Evolutionary conservation across 78 protist genomes (phyloP), one percentile per base, ranked within the genome.

Genomic region (slime mould (Dictyostelium discoideum)): DNA sequence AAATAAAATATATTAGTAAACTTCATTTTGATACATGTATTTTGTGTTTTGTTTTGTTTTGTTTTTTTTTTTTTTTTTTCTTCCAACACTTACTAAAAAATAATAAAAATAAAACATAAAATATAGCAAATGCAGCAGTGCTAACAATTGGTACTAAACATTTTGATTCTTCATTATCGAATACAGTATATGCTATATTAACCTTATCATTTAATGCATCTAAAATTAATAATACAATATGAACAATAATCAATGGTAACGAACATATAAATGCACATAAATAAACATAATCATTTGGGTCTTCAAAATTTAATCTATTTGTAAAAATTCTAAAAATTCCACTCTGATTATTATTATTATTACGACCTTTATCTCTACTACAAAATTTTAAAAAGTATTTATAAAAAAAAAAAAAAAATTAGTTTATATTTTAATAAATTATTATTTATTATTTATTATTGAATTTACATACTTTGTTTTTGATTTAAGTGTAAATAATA

Each of bases 281-380:
- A 26, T 81, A 54, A 16, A 90, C 94, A 90, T 82, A 90, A 69
- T 80, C 46, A 72, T 90, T 90, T 90, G 94, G 87, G 29, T 90
- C 79, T 32, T 73, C 10, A 32, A 73, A 73, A 13, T 32, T 73
- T 13, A 73, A 29, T 24, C 93, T 22, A 88, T 88, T 79, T 88
- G 60, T 16, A 90, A 78, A 26, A 24, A 69, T 42, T 82, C 76
- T 67, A 67, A 20, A 20, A 67, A 24, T 24, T 24, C 76, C 32
- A 67, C 76, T 20, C 1, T 26, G 85, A 39, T 85, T 82, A 40
- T 82, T 90, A 22, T 80, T 48, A 78, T 78, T 78, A 40, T 54
- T 54, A 16, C 65, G n/a, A 54, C 44, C 57, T n/a, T 78, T 78
- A 78, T 73, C 79, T 46, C 37, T 24, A 73, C 79, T 73, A 29